Conservation (phyloP, 129 eudicot genomes). For the sunflower (Helianthus annuus) region DNA sequence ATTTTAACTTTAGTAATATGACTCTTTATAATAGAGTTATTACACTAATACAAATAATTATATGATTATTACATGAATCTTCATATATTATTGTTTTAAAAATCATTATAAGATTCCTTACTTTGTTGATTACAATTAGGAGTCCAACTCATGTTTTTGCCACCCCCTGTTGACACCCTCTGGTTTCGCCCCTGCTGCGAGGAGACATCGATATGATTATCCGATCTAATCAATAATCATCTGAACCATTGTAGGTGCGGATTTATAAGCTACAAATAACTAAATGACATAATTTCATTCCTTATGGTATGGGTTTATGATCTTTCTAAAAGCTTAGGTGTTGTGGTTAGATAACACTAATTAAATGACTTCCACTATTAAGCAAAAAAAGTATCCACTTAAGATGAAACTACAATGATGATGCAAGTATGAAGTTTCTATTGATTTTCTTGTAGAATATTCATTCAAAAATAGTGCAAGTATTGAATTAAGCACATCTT, state of each 20-base stretch:
- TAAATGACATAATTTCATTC: neutral
- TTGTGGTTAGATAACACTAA: conserved; percentile 8
- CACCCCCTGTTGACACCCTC: too few species aligned
- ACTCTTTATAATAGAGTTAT: neutral
- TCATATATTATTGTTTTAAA: too few species aligned
- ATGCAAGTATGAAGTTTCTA: conserved; percentile 30
- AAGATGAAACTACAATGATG: conserved; percentile 21
- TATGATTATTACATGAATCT: neutral
- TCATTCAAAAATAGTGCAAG: conserved; percentile 5
- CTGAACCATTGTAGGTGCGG: neutral
- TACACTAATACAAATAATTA: neutral
- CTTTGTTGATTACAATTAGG: too few species aligned
- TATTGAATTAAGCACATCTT: conserved; percentile 21
- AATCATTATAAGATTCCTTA: too few species aligned
- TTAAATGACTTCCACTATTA: conserved; percentile 27
- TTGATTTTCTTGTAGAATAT: conserved; percentile 10
- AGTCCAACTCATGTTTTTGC: too few species aligned
- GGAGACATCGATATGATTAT: too few species aligned
- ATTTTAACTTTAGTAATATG: neutral
- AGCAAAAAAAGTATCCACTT: conserved; percentile 20
- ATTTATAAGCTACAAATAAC: neutral
- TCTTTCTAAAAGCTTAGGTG: neutral
- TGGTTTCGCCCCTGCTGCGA: too few species aligned
- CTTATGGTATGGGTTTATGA: neutral
- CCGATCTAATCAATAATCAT: neutral